Conservation (phyloP, 495 filamentous ascomycete genomes). For the Alectoria sarmentosa region DNA sequence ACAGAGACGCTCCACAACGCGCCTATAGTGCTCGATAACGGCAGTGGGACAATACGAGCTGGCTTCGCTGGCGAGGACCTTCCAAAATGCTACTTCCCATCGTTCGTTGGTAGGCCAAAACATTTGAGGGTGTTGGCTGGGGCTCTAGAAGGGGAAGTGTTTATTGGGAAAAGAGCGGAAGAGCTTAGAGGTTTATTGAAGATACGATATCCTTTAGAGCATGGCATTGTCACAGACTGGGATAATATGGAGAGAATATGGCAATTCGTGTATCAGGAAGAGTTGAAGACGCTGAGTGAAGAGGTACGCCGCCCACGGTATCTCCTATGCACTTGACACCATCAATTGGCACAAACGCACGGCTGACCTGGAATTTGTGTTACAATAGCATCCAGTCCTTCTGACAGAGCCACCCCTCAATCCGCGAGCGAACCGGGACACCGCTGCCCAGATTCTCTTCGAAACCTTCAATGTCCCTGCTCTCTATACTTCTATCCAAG, state of each 20-base stretch:
- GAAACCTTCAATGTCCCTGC: constrained; percentile 98
- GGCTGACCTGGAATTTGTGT: constrained; percentile 5
- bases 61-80: constrained; percentile 95
- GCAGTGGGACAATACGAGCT: constrained; percentile 93
- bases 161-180: constrained; percentile 89
- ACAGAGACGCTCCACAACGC: constrained; percentile 88
- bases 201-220: constrained; percentile 91
- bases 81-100: constrained; percentile 96
- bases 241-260: constrained; percentile 99
- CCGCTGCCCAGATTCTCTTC: constrained; percentile 94
- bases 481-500: constrained; percentile 94
- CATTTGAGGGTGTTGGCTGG: constrained; percentile 93
- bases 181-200: constrained; percentile 90
- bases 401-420: constrained; percentile 97
- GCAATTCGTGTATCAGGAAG: constrained; percentile 77
- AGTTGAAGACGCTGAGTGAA: constrained; percentile 91
- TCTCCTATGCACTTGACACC: background rate
- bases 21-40: constrained; percentile 98
- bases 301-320: constrained; percentile 51
- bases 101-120: constrained; percentile 94
- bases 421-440: constrained; percentile 91
- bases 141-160: constrained; percentile 92
- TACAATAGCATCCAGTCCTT: constrained; percentile 76
- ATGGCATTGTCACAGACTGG: constrained; percentile 99
- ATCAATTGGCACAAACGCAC: background rate